Conservation (phyloP, 345 rosid species). For the Populus ilicifolia region DNA sequence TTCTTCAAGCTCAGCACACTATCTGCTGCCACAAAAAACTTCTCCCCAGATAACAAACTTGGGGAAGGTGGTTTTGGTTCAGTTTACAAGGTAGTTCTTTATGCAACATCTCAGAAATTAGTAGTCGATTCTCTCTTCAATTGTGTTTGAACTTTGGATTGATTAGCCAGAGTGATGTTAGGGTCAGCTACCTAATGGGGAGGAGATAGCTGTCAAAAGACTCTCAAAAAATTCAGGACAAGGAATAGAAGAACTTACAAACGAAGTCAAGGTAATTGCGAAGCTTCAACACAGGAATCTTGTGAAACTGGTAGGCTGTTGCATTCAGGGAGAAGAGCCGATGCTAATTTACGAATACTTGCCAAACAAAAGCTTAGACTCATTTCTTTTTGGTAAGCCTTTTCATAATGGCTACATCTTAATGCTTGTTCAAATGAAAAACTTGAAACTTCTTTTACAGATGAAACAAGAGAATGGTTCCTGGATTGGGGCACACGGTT, state of each 20-base stretch:
- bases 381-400: conserved; percentile 17
- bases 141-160: neutral
- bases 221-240: conserved; percentile 15
- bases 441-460: neutral
- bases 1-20: conserved; percentile 13
- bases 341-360: conserved; percentile 77
- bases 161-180: neutral
- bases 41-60: conserved; percentile 25
- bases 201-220: conserved; percentile 22
- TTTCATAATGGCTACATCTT: neutral
- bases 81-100: conserved; percentile 32
- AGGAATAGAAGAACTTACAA: conserved; percentile 15
- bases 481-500: conserved; percentile 15
- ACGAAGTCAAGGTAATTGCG: conserved; percentile 3
- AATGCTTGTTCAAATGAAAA: neutral
- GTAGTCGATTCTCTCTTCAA: too few relatives aligned
- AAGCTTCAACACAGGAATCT: conserved; percentile 23
- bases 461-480: neutral
- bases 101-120: neutral
- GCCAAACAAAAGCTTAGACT: conserved; percentile 20
- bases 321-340: conserved; percentile 49
- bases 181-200: conserved; percentile 9
- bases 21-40: conserved; percentile 32
- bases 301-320: conserved; percentile 13
- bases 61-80: conserved; percentile 44